phyloP scores from a whole-genome alignment of 2,329 filamentous ascomycete genomes.

The Colletotrichum costaricense region DNA sequence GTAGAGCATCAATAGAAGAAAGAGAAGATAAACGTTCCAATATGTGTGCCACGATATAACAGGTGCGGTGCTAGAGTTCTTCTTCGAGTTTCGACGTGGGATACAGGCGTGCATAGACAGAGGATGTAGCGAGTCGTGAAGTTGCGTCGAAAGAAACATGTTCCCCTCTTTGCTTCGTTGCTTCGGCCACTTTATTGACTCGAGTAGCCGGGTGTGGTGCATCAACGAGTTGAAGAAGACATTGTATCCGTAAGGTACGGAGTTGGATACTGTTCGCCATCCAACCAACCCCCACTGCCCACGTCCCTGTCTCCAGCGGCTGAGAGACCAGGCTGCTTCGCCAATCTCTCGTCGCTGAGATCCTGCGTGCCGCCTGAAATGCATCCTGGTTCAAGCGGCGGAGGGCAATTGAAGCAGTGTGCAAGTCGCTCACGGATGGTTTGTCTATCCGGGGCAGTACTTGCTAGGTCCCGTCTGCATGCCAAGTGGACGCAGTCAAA shows the following conservation, averaged over 20 bases:
- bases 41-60: neutral
- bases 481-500: conserved; percentile 28
- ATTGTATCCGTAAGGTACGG: neutral
- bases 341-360: conserved; percentile 34
- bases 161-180: neutral
- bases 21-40: neutral
- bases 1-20: conserved; percentile 1
- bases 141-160: conserved; percentile 20
- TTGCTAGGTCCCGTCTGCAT: conserved; percentile 23
- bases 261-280: neutral
- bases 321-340: conserved; percentile 21
- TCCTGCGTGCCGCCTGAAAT: conserved; percentile 2
- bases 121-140: conserved; percentile 26
- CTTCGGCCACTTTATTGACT: conserved; percentile 19
- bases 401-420: conserved; percentile 16
- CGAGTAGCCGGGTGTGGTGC: neutral
- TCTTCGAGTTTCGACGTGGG: conserved; percentile 12
- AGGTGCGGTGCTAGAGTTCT: neutral
- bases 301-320: neutral
- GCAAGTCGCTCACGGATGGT: conserved; percentile 15
- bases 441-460: conserved; percentile 28
- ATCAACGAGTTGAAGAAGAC: neutral
- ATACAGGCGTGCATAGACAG: conserved; percentile 7
- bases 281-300: neutral
- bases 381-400: neutral